phyloP scores from a whole-genome alignment of 768 basidiomycete genomes.

The Gymnopilus junonius region DNA sequence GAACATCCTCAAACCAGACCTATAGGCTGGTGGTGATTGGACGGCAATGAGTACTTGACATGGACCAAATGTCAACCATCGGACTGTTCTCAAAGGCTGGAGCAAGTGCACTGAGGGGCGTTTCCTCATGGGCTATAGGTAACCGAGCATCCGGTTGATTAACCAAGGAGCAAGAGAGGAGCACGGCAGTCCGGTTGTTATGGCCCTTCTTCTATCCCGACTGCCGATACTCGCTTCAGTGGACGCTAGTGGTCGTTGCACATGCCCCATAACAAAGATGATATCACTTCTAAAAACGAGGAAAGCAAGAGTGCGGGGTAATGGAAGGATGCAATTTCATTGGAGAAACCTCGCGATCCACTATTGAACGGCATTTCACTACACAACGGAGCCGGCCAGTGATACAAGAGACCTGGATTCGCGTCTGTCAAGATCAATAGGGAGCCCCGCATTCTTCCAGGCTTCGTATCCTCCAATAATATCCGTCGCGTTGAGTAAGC shows the following conservation, averaged over 20 bases:
- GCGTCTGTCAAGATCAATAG: constrained; percentile 40
- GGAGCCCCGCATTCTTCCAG: constrained; percentile 71
- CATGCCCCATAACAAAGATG: not conserved
- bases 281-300: not conserved
- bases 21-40: not conserved
- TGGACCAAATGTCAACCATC: not conserved
- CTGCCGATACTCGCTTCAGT: not conserved
- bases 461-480: constrained; percentile 75
- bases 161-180: constrained; percentile 1
- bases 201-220: not conserved
- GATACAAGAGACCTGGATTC: constrained; percentile 28
- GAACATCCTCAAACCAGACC: not conserved
- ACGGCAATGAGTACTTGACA: not conserved
- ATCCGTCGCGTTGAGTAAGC: constrained; percentile 76
- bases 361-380: constrained; percentile 3
- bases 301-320: not conserved
- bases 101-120: not conserved
- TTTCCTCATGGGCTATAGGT: not conserved
- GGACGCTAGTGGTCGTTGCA: not conserved
- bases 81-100: not conserved
- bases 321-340: not conserved
- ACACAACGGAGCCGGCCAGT: constrained; percentile 32
- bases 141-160: not conserved
- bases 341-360: constrained; percentile 6
- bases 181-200: not conserved